phyloP scores from a whole-genome alignment of 495 filamentous ascomycete species.

The Hypoxylon fragiforme region DNA sequence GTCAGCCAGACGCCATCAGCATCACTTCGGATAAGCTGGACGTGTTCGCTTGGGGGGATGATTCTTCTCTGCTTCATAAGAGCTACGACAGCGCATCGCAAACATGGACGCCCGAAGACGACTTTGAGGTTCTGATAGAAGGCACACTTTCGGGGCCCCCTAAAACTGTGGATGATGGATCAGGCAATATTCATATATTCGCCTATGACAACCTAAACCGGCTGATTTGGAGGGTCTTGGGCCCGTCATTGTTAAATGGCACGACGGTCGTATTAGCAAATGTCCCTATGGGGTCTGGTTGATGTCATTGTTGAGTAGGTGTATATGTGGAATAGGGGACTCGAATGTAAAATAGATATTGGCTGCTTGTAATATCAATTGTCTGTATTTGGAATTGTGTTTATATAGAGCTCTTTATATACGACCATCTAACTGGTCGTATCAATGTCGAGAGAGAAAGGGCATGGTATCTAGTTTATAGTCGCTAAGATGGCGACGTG shows the following conservation, averaged over 20 bases:
- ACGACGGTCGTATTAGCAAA: not conserved
- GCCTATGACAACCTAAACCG: not conserved
- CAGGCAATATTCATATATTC: slow-evolving; percentile 6
- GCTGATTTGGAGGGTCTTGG: slow-evolving; percentile 9
- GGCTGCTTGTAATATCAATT: no score
- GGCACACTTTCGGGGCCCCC: slow-evolving; percentile 1
- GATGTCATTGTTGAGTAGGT: not conserved
- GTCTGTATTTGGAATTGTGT: no score
- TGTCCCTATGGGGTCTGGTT: slow-evolving; percentile 5
- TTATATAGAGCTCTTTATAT: no score
- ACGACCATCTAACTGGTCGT: no score
- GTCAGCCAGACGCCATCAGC: slow-evolving; percentile 10
- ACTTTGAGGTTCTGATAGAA: not conserved
- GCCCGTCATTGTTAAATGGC: not conserved
- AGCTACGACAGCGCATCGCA: slow-evolving; percentile 3
- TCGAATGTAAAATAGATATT: no score
- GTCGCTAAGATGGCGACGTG: no score
- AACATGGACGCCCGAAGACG: slow-evolving; percentile 4
- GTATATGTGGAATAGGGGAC: not conserved
- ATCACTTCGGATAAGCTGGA: slow-evolving; percentile 3
- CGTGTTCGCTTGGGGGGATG: slow-evolving; percentile 11
- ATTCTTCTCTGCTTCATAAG: slow-evolving; percentile 6
- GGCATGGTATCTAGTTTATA: no score
- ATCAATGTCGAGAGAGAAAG: no score
- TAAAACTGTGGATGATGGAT: slow-evolving; percentile 4